Evolutionary conservation across 495 filamentous ascomycete species (phyloP).

Genomic region (Annulohypoxylon moriforme): DNA sequence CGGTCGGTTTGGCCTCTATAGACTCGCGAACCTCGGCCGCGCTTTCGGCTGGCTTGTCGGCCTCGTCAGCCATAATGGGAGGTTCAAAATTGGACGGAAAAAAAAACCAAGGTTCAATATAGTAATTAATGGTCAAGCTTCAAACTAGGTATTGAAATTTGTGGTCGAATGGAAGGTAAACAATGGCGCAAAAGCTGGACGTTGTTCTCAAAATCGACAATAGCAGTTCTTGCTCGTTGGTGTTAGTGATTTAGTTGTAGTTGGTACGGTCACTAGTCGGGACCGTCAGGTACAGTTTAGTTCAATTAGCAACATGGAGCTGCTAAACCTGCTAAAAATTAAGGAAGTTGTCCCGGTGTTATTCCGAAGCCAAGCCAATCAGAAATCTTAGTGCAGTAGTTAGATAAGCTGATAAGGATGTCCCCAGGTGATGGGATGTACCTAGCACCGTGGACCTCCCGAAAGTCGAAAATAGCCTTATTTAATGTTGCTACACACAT

Average conservation of each 20-base stretch:
- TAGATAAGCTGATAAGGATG: too few species aligned
- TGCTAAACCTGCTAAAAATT: neutral
- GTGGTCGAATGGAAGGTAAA: neutral
- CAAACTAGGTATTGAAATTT: neutral
- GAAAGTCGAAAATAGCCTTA: too few species aligned
- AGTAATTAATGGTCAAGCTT: constrained; percentile 1
- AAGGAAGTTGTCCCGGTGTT: neutral
- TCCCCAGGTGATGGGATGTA: too few species aligned
- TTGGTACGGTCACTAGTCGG: too few species aligned
- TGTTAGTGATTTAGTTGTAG: neutral
- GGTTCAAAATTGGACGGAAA: neutral
- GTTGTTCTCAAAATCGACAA: neutral
- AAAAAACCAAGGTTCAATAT: neutral
- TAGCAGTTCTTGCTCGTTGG: constrained; percentile 22
- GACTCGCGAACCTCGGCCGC: constrained; percentile 59
- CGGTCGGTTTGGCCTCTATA: constrained; percentile 56
- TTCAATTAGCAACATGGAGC: neutral
- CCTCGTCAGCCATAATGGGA: constrained; percentile 37
- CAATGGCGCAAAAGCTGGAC: constrained; percentile 23
- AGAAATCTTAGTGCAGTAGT: too few species aligned
- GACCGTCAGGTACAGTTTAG: too few species aligned
- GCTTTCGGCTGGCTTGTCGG: constrained; percentile 39
- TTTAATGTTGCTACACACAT: too few species aligned
- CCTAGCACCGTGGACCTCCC: too few species aligned
- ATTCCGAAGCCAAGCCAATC: neutral